Evolutionary conservation across 2,329 filamentous ascomycete species (phyloP).

Genomic region (Huntiella omanensis): DNA sequence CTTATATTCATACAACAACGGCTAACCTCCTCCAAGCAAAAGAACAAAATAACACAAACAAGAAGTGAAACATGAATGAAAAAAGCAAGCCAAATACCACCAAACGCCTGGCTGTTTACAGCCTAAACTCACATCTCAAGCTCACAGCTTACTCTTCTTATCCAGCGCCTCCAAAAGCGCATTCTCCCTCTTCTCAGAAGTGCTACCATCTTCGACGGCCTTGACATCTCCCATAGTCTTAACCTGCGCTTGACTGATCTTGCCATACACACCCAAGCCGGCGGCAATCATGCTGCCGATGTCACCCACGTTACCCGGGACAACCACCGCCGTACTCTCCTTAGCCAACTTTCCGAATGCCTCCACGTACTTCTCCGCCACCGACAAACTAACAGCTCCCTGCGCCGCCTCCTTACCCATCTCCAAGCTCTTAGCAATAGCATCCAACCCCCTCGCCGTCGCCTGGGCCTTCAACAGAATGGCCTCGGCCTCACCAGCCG

Average conservation of each 20-base stretch:
- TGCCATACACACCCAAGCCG: slow-evolving; percentile 86
- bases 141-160: slow-evolving; percentile 14
- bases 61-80: background rate
- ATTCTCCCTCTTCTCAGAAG: slow-evolving; percentile 19
- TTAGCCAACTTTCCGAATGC: slow-evolving; percentile 84
- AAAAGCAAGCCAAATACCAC: background rate
- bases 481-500: slow-evolving; percentile 82
- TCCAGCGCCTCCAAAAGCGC: slow-evolving; percentile 24
- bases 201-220: slow-evolving; percentile 9
- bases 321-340: slow-evolving; percentile 87
- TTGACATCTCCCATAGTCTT: slow-evolving; percentile 22
- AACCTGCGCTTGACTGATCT: slow-evolving; percentile 66
- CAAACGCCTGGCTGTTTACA: background rate
- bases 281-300: slow-evolving; percentile 94
- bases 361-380: slow-evolving; percentile 96
- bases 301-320: slow-evolving; percentile 92
- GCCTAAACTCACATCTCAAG: background rate
- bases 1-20: too few species aligned
- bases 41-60: background rate
- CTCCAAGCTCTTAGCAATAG: slow-evolving; percentile 58
- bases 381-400: slow-evolving; percentile 64
- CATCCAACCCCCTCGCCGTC: slow-evolving; percentile 74
- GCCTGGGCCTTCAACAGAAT: slow-evolving; percentile 72
- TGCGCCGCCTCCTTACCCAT: slow-evolving; percentile 59
- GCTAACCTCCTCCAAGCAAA: background rate